phyloP scores from a whole-genome alignment of 2,329 filamentous ascomycete species.

The Colletotrichum sp. region DNA sequence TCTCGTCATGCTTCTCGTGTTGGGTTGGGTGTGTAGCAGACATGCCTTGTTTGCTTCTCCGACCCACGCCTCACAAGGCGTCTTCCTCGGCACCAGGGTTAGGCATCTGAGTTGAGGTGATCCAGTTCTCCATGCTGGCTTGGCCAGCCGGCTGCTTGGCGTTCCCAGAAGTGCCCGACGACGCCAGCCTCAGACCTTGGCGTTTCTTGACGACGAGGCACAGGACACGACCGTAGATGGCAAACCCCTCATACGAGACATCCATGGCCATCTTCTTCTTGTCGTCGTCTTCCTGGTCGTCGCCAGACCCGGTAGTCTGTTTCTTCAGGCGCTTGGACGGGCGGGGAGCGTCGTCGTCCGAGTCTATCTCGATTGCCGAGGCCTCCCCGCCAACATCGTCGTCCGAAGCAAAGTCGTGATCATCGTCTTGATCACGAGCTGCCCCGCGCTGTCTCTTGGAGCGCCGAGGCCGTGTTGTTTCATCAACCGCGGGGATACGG shows the following conservation, averaged over 20 bases:
- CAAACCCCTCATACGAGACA: constrained; percentile 93
- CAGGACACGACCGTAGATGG: constrained; percentile 90
- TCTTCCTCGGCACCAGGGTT: constrained; percentile 38
- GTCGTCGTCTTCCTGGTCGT: constrained; percentile 59
- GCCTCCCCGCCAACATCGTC: constrained; percentile 33
- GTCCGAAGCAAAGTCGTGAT: constrained; percentile 30
- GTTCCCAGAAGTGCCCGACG: constrained; percentile 17
- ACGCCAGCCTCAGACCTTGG: constrained; percentile 51
- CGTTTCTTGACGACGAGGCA: constrained; percentile 87
- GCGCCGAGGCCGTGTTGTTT: constrained; percentile 24
- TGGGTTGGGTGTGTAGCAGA: background rate
- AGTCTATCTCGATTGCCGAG: constrained; percentile 42
- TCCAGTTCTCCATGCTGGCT: constrained; percentile 85
- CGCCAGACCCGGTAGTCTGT: constrained; percentile 34
- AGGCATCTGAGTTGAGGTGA: constrained; percentile 76
- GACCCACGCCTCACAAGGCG: background rate
- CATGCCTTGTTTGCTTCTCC: background rate
- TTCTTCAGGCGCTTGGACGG: constrained; percentile 51
- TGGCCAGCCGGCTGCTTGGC: constrained; percentile 62
- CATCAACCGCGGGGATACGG: constrained; percentile 56
- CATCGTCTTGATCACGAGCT: constrained; percentile 34
- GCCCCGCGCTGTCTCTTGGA: constrained; percentile 28
- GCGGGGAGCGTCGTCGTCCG: constrained; percentile 41
- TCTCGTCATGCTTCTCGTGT: background rate
- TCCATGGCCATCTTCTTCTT: constrained; percentile 92